A percentile compares a stretch with the other conserved stretches of the same genome.
Conservation (phyloP, 306 rosid genomes). For the Dalbergia cochinchinensis region DNA sequence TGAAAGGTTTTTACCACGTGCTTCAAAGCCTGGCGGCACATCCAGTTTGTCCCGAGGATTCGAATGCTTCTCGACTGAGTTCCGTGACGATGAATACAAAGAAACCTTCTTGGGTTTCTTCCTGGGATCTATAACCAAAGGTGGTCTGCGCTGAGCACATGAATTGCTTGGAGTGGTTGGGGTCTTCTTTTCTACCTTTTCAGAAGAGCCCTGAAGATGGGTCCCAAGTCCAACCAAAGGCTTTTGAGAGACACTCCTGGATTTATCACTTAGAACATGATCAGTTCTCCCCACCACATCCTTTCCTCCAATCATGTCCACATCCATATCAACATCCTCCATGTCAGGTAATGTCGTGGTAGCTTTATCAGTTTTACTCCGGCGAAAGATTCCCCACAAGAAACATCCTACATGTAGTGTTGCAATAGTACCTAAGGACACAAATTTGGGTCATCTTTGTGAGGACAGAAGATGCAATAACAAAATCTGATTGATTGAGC, state of each 20-base stretch:
- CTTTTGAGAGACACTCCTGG: not conserved
- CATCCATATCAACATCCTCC: conserved; percentile 57
- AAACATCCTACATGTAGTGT: conserved; percentile 42
- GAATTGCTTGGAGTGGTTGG: not conserved
- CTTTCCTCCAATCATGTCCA: conserved; percentile 65
- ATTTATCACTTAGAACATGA: conserved; percentile 30
- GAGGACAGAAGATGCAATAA: conserved; percentile 28
- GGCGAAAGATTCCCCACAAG: conserved; percentile 75
- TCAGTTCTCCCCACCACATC: conserved; percentile 49
- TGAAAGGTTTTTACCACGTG: not conserved
- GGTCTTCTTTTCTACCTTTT: conserved; percentile 22
- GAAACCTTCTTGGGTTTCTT: conserved; percentile 24
- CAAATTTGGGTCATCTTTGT: conserved; percentile 25
- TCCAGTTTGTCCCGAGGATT: not conserved
- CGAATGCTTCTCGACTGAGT: not conserved
- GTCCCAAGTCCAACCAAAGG: not conserved
- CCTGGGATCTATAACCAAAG: not conserved
- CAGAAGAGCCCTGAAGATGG: not conserved
- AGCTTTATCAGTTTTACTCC: conserved; percentile 7
- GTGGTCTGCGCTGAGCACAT: not conserved
- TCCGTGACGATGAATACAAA: not conserved
- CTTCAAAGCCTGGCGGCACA: conserved; percentile 50
- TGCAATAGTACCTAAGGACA: conserved; percentile 51
- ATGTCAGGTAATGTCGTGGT: conserved; percentile 16
- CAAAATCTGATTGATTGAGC: conserved; percentile 14